These are phyloP conservation scores for Thelonectria rubi DNA, from an alignment of 2,329 filamentous ascomycete genomes.

Conservation along the genomic window DNA sequence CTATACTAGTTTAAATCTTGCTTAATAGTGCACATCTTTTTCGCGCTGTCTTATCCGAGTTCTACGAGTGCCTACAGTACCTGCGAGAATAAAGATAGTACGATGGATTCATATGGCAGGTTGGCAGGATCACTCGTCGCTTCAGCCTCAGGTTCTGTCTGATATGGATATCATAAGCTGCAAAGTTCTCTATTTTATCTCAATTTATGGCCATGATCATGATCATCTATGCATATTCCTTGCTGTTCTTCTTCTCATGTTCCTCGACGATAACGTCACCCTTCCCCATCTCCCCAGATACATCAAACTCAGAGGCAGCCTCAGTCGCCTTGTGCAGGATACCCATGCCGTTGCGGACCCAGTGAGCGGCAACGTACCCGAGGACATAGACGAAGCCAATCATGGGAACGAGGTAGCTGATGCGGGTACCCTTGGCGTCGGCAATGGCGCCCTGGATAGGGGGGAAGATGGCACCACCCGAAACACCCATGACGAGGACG, in stretches of 20 bases:
- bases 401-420: conserved; percentile 37
- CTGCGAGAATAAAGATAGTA: too few species aligned
- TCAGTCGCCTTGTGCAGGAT: conserved; percentile 27
- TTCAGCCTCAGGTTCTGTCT: too few species aligned
- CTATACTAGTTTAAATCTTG: too few species aligned
- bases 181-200: too few species aligned
- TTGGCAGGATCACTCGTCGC: too few species aligned
- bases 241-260: conserved; percentile 34
- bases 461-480: conserved; percentile 67
- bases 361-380: conserved; percentile 31
- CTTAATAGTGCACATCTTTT: too few species aligned
- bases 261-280: conserved; percentile 28
- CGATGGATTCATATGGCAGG: too few species aligned
- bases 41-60: too few species aligned
- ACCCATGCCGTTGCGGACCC: conserved; percentile 33
- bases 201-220: too few species aligned
- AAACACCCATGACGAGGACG: conserved; percentile 74
- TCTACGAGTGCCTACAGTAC: too few species aligned
- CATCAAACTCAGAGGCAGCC: conserved; percentile 7
- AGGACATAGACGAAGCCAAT: conserved; percentile 40
- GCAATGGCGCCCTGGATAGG: conserved; percentile 35
- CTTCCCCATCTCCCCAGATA: conserved; percentile 19
- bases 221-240: conserved; percentile 26
- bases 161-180: too few species aligned
- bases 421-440: conserved; percentile 35